Evolutionary conservation across 495 filamentous ascomycete species (phyloP).

Genomic region (Neurospora cerealis): DNA sequence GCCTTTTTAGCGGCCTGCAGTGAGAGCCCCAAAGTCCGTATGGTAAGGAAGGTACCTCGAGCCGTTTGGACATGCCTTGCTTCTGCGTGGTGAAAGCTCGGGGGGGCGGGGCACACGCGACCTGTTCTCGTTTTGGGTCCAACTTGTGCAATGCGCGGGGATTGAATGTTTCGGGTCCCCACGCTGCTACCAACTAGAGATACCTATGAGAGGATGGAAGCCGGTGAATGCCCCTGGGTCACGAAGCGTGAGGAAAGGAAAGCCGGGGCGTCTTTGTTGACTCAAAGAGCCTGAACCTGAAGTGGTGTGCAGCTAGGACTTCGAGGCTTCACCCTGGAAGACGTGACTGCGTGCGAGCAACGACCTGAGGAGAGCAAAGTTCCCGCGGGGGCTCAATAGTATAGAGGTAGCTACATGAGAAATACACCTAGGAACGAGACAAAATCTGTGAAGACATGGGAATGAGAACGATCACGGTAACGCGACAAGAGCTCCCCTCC

Average conservation of each 20-base stretch:
- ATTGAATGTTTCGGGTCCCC: not conserved
- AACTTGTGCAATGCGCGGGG: not conserved
- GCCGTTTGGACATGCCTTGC: not conserved
- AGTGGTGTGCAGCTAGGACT: not conserved
- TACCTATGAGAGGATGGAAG: not conserved
- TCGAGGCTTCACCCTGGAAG: not conserved
- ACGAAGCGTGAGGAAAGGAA: not conserved
- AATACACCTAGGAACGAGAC: not conserved
- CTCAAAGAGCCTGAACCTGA: not conserved
- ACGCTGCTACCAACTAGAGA: not conserved
- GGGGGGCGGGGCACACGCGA: not conserved
- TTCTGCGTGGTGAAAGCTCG: not conserved
- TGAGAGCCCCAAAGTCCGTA: not conserved
- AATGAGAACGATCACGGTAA: not conserved
- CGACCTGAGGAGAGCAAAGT: not conserved
- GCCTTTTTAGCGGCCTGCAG: not conserved
- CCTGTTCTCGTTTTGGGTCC: not conserved
- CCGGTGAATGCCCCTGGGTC: not conserved
- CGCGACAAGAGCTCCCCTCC: not conserved
- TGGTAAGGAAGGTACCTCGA: not conserved
- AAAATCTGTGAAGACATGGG: not conserved
- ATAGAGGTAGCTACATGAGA: not conserved
- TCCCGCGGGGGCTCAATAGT: not conserved
- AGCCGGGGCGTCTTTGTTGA: not conserved
- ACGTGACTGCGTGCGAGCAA: not conserved